A percentile compares a stretch with the other conserved stretches of the same genome.
Conservation (phyloP, 1,284 basidiomycete species). For the Papiliotrema terrestris region DNA sequence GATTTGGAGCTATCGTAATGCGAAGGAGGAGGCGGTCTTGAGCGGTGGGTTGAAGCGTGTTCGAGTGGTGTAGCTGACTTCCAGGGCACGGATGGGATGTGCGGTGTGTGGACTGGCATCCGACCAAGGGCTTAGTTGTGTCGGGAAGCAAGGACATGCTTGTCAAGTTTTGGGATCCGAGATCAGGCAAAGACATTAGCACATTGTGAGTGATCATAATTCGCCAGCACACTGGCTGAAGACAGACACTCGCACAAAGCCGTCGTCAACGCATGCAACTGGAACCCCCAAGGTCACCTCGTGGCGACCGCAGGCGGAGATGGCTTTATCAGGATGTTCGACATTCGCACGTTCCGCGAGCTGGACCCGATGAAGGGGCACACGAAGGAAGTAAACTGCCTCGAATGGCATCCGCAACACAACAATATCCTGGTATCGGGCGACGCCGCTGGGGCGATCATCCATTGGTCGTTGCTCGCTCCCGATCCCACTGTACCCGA, state of each 20-base stretch:
- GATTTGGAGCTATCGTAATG: constrained; percentile 93
- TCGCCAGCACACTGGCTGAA: neutral
- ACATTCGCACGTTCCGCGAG: constrained; percentile 97
- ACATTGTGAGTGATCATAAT: constrained; percentile 63
- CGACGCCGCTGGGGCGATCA: constrained; percentile 85
- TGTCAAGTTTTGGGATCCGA: constrained; percentile 98
- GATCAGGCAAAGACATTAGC: constrained; percentile 78
- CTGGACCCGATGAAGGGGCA: constrained; percentile 86
- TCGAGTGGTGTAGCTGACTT: neutral
- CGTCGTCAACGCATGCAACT: constrained; percentile 85
- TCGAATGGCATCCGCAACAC: constrained; percentile 94
- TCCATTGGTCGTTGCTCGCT: constrained; percentile 79
- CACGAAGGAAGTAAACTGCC: constrained; percentile 94
- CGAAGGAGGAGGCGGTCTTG: constrained; percentile 78
- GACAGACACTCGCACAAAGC: constrained; percentile 92
- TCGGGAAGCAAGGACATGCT: constrained; percentile 96
- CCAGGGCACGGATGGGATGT: constrained; percentile 97
- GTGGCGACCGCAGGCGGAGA: constrained; percentile 93
- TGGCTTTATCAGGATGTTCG: constrained; percentile 92
- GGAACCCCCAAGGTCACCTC: constrained; percentile 89
- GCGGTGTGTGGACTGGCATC: constrained; percentile 97
- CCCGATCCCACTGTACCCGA: constrained; percentile 57
- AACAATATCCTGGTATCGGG: constrained; percentile 83
- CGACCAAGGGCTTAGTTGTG: constrained; percentile 87
- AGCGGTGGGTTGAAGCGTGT: constrained; percentile 58